Evolutionary conservation across 495 filamentous ascomycete genomes (phyloP).

Genomic region (Neurospora sublineolata): DNA sequence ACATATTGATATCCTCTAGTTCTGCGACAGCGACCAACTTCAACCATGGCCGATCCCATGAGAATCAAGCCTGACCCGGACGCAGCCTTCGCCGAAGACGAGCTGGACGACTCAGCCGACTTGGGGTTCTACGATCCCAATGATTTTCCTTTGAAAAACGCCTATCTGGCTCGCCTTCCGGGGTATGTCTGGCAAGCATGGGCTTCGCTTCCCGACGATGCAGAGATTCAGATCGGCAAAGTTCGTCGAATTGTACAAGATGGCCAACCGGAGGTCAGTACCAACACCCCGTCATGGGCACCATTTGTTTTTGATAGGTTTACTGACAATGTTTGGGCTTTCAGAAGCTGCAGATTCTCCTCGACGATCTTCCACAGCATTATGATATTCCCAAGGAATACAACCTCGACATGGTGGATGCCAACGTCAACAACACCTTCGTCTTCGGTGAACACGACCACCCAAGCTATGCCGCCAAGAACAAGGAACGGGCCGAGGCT

Average conservation of each 20-base stretch:
- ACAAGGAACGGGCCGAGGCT: slow-evolving; percentile 37
- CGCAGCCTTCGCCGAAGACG: slow-evolving; percentile 47
- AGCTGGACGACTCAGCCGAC: slow-evolving; percentile 83
- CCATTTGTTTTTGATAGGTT: background rate
- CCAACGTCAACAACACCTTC: slow-evolving; percentile 62
- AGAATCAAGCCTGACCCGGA: slow-evolving; percentile 62
- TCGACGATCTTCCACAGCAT: slow-evolving; percentile 44
- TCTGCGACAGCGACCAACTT: background rate
- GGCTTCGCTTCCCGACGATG: slow-evolving; percentile 39
- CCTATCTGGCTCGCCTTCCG: slow-evolving; percentile 70
- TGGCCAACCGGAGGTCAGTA: background rate
- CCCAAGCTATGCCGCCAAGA: slow-evolving; percentile 58
- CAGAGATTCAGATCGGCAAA: slow-evolving; percentile 59
- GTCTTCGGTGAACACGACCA: slow-evolving; percentile 88
- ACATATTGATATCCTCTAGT: background rate
- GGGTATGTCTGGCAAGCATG: slow-evolving; percentile 66
- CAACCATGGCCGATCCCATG: slow-evolving; percentile 27
- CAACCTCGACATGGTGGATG: slow-evolving; percentile 53
- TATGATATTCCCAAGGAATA: slow-evolving; percentile 72
- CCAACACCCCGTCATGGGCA: background rate
- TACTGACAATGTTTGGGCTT: slow-evolving; percentile 7
- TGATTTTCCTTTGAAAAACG: slow-evolving; percentile 19
- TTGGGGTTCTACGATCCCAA: slow-evolving; percentile 52
- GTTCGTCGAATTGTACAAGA: slow-evolving; percentile 37
- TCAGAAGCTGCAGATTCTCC: slow-evolving; percentile 32